Conservation (phyloP, 306 rosid genomes). For the Oemleria cerasiformis region DNA sequence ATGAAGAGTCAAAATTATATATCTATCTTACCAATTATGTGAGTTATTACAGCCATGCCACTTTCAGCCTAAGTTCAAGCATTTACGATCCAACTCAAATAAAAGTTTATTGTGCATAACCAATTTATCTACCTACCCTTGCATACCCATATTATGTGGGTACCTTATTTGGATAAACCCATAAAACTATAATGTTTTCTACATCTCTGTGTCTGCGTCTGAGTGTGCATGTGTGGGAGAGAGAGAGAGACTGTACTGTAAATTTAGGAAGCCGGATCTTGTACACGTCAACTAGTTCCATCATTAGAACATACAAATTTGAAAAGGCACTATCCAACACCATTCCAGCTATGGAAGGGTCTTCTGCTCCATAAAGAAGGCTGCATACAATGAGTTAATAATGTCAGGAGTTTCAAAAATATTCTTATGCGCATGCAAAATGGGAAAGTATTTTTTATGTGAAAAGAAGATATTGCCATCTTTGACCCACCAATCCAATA, state of each 20-base stretch:
- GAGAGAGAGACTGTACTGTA: conserved; percentile 50
- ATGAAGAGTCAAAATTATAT: conserved; percentile 8
- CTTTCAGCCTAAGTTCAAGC: conserved; percentile 6
- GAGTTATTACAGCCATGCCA: neutral
- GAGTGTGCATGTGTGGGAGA: neutral
- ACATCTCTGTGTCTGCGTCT: neutral
- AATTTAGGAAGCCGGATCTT: conserved; percentile 96
- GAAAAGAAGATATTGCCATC: neutral
- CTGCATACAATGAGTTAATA: conserved; percentile 44
- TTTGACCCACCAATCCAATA: neutral
- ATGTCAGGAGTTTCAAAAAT: conserved; percentile 7
- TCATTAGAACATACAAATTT: conserved; percentile 79
- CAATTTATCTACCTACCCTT: neutral
- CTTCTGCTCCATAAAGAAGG: conserved; percentile 98
- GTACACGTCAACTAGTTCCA: conserved; percentile 93
- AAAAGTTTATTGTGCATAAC: neutral
- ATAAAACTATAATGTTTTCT: neutral
- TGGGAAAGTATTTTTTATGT: neutral
- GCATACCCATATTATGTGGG: neutral
- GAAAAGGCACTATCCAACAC: conserved; percentile 99
- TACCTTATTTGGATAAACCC: neutral
- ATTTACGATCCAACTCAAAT: neutral
- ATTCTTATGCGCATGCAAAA: conserved; percentile 1
- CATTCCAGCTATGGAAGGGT: conserved; percentile 92
- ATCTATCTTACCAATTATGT: neutral